Evolutionary conservation across 2,329 filamentous ascomycete species (phyloP), one percentile per base, ranked within the genome.

Genomic region (Neurospora sp.): DNA sequence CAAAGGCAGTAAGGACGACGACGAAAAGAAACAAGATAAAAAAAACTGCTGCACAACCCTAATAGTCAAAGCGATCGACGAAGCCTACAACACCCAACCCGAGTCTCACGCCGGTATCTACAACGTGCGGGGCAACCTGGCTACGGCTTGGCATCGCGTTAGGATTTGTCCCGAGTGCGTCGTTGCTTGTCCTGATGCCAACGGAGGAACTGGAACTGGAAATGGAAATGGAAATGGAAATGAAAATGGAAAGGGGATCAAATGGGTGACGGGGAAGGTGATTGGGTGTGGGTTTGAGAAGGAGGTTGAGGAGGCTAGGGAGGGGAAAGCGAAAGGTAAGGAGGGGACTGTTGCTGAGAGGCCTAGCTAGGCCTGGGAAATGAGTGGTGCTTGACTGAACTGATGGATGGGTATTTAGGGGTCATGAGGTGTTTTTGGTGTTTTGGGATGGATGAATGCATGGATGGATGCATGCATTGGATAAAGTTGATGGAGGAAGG

Each of bases 61-160:
- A 67, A 80, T 90, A 4, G 88, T 90, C 74, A 91, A 90, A 79
- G 89, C 89, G 7, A 87, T 86, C 2, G 89, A 91, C 75, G 87
- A 89, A 73, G 81, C 84, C 2, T 91, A 91, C 77, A 91, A 91
- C 73, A 87, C 86, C 0, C 89, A 91, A 78, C 89, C 89, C 0
- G 86, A 90, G 76, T 84, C 79, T 46, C 86, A 89, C 73, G 81
- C 81, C 46, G 83, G 83, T 40, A 89, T 87, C 38, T 91, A 87
- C 79, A 91, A 91, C 72, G 80, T 89, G 42, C 82, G 88, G 1
- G 89, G 89, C 0, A 90, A 90, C 76, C 80, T 90, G 69, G 87
- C 87, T 1, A 90, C 86, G n/a, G 88, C 87, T 0, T 91, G 89
- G 89, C 88, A 91, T 76, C 84, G 87, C 2, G 81, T 90, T 3